These are phyloP conservation scores for Cyanodermella asteris DNA, from an alignment of 2,329 filamentous ascomycete species.

Conservation along the genomic window DNA sequence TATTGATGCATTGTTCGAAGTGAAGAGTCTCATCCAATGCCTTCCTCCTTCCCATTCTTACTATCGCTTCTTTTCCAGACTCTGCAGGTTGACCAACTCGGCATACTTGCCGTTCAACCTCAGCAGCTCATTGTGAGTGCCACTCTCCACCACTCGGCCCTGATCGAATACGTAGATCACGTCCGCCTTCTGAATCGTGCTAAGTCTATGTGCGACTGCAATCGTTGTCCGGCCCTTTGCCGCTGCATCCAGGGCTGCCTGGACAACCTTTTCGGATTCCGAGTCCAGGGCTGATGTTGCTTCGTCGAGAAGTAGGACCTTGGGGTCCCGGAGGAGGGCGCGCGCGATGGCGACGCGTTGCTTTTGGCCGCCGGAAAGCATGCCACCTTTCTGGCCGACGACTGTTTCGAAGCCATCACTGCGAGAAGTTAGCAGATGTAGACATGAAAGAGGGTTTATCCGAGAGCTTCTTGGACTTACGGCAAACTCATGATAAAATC, in stretches of 20 bases:
- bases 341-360: conserved; percentile 87
- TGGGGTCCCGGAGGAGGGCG: conserved; percentile 74
- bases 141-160: conserved; percentile 65
- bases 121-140: conserved; percentile 56
- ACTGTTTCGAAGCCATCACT: conserved; percentile 62
- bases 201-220: conserved; percentile 76
- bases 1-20: conserved; percentile 1
- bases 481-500: conserved; percentile 75
- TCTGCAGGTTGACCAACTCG: conserved; percentile 63
- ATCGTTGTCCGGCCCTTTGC: conserved; percentile 76
- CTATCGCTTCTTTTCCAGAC: conserved; percentile 36
- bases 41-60: no score
- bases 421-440: conserved; percentile 3
- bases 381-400: conserved; percentile 66
- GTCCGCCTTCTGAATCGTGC: conserved; percentile 86
- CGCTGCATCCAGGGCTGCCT: conserved; percentile 57
- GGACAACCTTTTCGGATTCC: conserved; percentile 31
- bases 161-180: conserved; percentile 93
- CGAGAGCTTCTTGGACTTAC: conserved; percentile 17
- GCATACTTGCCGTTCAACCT: conserved; percentile 48
- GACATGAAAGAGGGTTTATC: neutral
- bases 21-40: neutral
- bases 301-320: conserved; percentile 65
- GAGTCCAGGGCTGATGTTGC: conserved; percentile 35
- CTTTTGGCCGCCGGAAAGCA: conserved; percentile 81